Evolutionary conservation across 768 basidiomycete genomes (phyloP), one percentile per base, ranked within the genome.

Genomic region (Rhodotorula kratochvilovae): DNA sequence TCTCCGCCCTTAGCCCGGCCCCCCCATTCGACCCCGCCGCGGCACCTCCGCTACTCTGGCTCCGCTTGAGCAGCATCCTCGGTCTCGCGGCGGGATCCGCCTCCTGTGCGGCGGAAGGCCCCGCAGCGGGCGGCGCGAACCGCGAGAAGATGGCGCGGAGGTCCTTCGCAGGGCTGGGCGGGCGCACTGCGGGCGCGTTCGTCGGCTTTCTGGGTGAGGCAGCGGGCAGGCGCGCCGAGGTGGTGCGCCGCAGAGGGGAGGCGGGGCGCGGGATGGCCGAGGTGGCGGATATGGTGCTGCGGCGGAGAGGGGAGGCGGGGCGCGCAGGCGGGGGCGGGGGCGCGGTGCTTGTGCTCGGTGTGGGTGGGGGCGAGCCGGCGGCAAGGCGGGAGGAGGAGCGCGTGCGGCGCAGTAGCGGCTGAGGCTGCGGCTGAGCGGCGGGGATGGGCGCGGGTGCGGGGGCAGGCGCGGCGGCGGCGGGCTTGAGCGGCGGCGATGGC

Each of bases 61-160:
- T 27, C 25, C 48, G 48, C 15, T 56, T 42, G 39, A 56, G 31
- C 27, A 16, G 13, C 31, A 36, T 3, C 45, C 55, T 3, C 33
- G 31, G 46, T 57, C 36, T 15, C 48, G 48, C 6, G 25, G 23
- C 48, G 27, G 36, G 16, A 6, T 3, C 43, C 12, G 50, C 23
- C 16, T 15, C 17, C 27, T 15, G 6, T 0, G 27, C 27, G 17
- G 2, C 39, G n/a, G n/a, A n/a, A n/a, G n/a, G n/a, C n/a, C n/a
- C n/a, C 35, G 39, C 61, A 13, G 36, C 33, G 33, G 48, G 27
- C 23, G 57, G n/a, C n/a, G 55, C n/a, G 31, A 71, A 71, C 8
- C 61, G 55, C n/a, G 70, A 66, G 56, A 71, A 71, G 45, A 71
- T 46, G 35, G 65, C 48, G 5, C 60, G 58, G 12, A 71, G 61